phyloP scores from a whole-genome alignment of 2,329 filamentous ascomycete genomes.

The Magnaporthales sp. region DNA sequence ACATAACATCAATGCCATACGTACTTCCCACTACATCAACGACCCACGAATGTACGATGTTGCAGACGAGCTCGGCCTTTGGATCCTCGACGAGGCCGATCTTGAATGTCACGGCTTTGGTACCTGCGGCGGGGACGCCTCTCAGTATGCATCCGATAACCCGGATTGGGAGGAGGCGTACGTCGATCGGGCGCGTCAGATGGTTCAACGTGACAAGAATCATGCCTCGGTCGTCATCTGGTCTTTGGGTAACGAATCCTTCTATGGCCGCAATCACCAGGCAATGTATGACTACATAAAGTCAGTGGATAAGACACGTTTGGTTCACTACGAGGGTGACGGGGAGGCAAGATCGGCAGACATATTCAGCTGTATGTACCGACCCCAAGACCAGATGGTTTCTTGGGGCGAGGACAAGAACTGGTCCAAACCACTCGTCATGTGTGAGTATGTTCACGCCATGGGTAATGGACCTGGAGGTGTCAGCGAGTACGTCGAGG shows the following conservation, averaged over 20 bases:
- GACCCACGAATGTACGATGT: slow-evolving; percentile 50
- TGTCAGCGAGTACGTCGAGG: slow-evolving; percentile 54
- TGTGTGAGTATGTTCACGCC: slow-evolving; percentile 43
- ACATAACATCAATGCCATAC: slow-evolving; percentile 63
- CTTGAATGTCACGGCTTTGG: slow-evolving; percentile 40
- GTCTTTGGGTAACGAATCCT: slow-evolving; percentile 60
- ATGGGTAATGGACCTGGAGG: slow-evolving; percentile 63
- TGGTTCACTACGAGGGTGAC: slow-evolving; percentile 55
- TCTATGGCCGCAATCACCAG: slow-evolving; percentile 54
- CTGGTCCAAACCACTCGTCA: slow-evolving; percentile 41
- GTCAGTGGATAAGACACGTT: slow-evolving; percentile 41
- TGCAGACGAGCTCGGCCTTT: slow-evolving; percentile 57
- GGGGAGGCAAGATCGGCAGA: slow-evolving; percentile 45
- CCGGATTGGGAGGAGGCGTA: slow-evolving; percentile 51
- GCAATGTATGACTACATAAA: slow-evolving; percentile 56
- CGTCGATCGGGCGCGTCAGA: slow-evolving; percentile 53
- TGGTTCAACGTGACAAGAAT: slow-evolving; percentile 56
- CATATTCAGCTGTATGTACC: slow-evolving; percentile 56
- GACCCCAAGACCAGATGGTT: slow-evolving; percentile 31
- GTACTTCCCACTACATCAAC: slow-evolving; percentile 61
- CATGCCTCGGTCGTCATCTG: slow-evolving; percentile 58
- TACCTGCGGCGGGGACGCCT: slow-evolving; percentile 24
- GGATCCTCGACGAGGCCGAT: slow-evolving; percentile 45
- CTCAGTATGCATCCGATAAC: slow-evolving; percentile 46
- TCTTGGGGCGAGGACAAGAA: slow-evolving; percentile 24